Evolutionary conservation across 306 rosid genomes (phyloP), one percentile per base, ranked within the genome.

Genomic region (Glycine latifolia): DNA sequence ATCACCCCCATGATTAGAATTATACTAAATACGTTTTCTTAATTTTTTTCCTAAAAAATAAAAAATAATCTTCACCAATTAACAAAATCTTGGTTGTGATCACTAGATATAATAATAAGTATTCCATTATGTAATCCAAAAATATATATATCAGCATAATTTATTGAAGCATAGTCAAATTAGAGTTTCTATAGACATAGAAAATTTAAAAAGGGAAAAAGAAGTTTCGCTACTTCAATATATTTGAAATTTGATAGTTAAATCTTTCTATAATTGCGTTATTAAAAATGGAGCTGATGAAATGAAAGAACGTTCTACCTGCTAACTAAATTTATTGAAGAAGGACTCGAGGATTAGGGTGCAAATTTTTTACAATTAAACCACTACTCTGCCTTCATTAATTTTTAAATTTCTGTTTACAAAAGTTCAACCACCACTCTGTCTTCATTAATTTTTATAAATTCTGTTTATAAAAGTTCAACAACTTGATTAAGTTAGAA

Each of bases 261-360:
- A 55, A 62, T 80, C 5, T 48, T 35, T 72, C 26, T 11, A 79
- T 37, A 63, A 12, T 63, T 35, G 49, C 8, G 13, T 67, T n/a
- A 81, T 81, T 74, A 70, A 70, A 63, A 52, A 43, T 4, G 58
- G 50, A 82, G 54, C 4, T 35, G 44, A 53, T n/a, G 66, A 76
- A 68, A 77, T 41, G 69, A 77, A 83, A 62, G 50, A 71, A 65
- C 56, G 67, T n/a, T 15, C 39, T 16, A 71, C 75, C 69, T 71
- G 41, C 61, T 35, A 43, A 52, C 17, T 52, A 77, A 77, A 78
- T 71, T 55, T 6, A 61, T 16, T 58, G 55, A 71, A 67, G 67
- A 50, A 50, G 6, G 46, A 61, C 58, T 15, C 55, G 20, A 47
- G 61, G 20, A 8, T 56, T 58, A 31, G 77, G 59, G 41, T 46